A percentile compares a stretch with the other conserved stretches of the same genome.
phyloP scores from a whole-genome alignment of 2,329 filamentous ascomycete species.

The Colletotrichum sp. region DNA sequence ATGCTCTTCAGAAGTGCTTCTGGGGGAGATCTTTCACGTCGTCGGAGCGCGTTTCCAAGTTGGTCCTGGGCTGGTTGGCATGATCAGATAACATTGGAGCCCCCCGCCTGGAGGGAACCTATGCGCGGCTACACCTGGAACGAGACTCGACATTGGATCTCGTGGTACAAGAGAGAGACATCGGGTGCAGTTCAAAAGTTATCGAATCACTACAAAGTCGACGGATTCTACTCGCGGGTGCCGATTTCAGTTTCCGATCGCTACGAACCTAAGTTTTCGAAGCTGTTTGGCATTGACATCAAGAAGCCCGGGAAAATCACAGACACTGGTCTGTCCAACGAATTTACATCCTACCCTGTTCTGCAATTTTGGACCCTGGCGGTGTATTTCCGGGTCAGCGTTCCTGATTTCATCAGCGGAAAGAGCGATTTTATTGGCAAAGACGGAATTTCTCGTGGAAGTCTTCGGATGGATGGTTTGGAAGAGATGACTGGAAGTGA shows the following conservation, averaged over 20 bases:
- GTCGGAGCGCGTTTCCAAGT: not conserved
- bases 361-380: not conserved
- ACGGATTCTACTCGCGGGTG: no score
- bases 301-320: accelerated
- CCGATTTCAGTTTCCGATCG: not conserved
- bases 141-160: not conserved
- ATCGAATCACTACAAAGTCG: not conserved
- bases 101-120: not conserved
- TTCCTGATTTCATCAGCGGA: not conserved
- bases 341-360: not conserved
- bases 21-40: not conserved
- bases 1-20: not conserved
- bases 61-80: constrained; percentile 2
- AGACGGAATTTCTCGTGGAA: not conserved
- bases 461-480: not conserved
- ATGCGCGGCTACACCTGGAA: not conserved
- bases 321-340: not conserved
- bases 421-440: not conserved
- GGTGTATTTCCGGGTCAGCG: not conserved
- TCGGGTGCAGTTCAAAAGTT: not conserved
- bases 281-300: not conserved
- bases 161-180: not conserved
- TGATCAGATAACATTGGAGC: not conserved
- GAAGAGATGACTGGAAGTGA: not conserved
- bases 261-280: not conserved